phyloP scores from a whole-genome alignment of 352 stramenopile genomes.

The Peronospora belbahrii region DNA sequence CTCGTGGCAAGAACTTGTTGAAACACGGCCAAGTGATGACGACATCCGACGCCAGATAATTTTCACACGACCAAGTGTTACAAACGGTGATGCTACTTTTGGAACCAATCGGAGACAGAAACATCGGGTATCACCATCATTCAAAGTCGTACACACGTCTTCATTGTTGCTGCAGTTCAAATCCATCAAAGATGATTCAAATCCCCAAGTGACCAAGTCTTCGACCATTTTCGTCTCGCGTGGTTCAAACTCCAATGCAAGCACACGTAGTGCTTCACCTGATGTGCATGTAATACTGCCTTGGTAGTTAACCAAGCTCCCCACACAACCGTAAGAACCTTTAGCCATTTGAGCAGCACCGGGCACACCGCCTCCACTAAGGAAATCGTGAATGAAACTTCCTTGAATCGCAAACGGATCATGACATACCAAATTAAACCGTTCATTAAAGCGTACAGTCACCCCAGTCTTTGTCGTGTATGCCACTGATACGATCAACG shows the following conservation, averaged over 20 bases:
- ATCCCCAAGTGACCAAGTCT: conserved; percentile 36
- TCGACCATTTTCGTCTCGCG: conserved; percentile 28
- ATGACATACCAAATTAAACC: conserved; percentile 53
- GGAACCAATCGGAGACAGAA: conserved; percentile 58
- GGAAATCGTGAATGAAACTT: conserved; percentile 58
- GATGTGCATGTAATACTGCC: conserved; percentile 45
- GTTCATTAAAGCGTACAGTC: conserved; percentile 52
- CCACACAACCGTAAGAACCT: conserved; percentile 50
- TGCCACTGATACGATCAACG: conserved; percentile 40
- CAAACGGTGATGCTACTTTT: conserved; percentile 31
- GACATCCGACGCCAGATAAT: conserved; percentile 57
- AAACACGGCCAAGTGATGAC: conserved; percentile 33
- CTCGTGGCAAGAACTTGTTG: conserved; percentile 29
- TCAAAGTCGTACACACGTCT: conserved; percentile 35
- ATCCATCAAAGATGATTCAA: conserved; percentile 14
- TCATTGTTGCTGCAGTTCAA: conserved; percentile 5
- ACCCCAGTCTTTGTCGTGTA: conserved; percentile 67
- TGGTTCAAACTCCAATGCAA: conserved; percentile 50
- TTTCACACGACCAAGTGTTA: conserved; percentile 47
- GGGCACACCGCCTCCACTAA: conserved; percentile 31
- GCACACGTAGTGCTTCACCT: conserved; percentile 39
- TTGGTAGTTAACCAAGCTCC: conserved; percentile 55
- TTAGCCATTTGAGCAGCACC: conserved; percentile 25
- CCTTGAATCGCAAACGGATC: conserved; percentile 52
- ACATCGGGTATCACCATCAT: conserved; percentile 48